Conservation (phyloP, 176 grass and related monocot species). For the Musa itinerans region DNA sequence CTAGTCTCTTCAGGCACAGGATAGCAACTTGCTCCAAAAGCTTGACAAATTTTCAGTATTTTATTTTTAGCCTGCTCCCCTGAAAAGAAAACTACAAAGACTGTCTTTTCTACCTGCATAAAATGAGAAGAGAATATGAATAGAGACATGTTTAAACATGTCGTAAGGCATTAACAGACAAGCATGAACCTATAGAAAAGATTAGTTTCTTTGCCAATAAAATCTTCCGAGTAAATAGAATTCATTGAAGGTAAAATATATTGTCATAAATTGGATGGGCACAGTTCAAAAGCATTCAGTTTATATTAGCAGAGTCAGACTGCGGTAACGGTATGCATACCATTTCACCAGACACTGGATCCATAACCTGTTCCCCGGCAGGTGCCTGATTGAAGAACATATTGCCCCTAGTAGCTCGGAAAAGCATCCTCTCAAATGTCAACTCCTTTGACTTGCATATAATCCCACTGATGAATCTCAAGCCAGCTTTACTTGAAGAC, state of each 20-base stretch:
- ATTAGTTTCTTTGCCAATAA: background rate
- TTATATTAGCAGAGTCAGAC: background rate
- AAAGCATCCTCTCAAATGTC: constrained; percentile 95
- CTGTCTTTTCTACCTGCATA: constrained; percentile 83
- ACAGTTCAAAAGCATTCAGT: background rate
- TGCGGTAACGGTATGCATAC: constrained; percentile 32
- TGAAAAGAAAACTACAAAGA: constrained; percentile 97
- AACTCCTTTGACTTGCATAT: constrained; percentile 85
- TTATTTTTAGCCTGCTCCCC: constrained; percentile 87
- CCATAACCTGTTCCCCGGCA: constrained; percentile 82
- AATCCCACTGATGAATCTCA: constrained; percentile 95
- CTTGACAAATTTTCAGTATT: constrained; percentile 84
- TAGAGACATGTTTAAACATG: constrained; percentile 11
- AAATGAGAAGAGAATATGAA: constrained; percentile 18
- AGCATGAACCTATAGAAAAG: background rate
- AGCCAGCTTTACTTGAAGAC: constrained; percentile 54
- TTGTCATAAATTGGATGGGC: background rate
- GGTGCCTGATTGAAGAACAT: constrained; percentile 93
- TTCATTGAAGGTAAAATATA: background rate
- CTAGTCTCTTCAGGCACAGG: constrained; percentile 86
- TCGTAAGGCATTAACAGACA: background rate
- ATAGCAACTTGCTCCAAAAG: constrained; percentile 96
- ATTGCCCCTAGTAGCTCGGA: constrained; percentile 94
- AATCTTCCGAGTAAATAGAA: background rate
- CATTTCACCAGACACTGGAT: constrained; percentile 89